A percentile compares a stretch with the other conserved stretches of the same genome.
Evolutionary conservation across 2,329 filamentous ascomycete species (phyloP).

Genomic region (Sphaerulina vaccinii): DNA sequence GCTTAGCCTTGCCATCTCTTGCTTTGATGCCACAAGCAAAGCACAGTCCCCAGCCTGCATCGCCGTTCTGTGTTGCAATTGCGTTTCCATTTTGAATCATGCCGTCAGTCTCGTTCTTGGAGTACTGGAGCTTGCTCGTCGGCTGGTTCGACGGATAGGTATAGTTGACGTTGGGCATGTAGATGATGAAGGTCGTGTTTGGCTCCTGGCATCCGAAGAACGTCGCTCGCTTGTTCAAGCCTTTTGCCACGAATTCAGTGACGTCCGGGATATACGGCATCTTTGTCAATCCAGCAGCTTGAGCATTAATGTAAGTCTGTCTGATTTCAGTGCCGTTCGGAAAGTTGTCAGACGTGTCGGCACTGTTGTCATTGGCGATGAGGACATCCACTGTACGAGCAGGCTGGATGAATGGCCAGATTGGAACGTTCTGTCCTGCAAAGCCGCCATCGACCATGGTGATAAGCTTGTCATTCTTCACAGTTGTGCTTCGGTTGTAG

Average conservation of each 20-base stretch:
- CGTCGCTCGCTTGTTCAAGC: conserved; percentile 58
- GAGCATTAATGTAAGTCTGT: conserved; percentile 58
- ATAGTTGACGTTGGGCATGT: conserved; percentile 47
- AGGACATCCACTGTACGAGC: conserved; percentile 60
- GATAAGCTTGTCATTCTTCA: conserved; percentile 41
- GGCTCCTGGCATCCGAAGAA: conserved; percentile 62
- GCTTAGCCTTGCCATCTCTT: conserved; percentile 31
- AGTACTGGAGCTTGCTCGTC: conserved; percentile 40
- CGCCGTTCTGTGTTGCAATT: conserved; percentile 42
- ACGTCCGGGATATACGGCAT: conserved; percentile 60
- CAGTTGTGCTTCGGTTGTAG: conserved; percentile 47
- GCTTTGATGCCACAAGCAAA: conserved; percentile 46
- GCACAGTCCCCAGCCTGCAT: conserved; percentile 41
- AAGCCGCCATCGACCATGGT: conserved; percentile 53
- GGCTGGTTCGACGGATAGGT: conserved; percentile 37
- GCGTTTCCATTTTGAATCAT: conserved; percentile 45
- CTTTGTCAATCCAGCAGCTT: conserved; percentile 51
- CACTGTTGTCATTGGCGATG: conserved; percentile 64
- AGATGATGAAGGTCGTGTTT: conserved; percentile 40
- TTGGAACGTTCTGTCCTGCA: conserved; percentile 53
- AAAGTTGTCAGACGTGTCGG: conserved; percentile 59
- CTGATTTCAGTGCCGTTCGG: conserved; percentile 61
- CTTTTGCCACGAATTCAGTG: conserved; percentile 57
- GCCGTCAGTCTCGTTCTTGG: conserved; percentile 36
- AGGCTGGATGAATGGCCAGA: conserved; percentile 53